Conservation (phyloP, 768 basidiomycete genomes). For the Austroboletus eburneus region DNA sequence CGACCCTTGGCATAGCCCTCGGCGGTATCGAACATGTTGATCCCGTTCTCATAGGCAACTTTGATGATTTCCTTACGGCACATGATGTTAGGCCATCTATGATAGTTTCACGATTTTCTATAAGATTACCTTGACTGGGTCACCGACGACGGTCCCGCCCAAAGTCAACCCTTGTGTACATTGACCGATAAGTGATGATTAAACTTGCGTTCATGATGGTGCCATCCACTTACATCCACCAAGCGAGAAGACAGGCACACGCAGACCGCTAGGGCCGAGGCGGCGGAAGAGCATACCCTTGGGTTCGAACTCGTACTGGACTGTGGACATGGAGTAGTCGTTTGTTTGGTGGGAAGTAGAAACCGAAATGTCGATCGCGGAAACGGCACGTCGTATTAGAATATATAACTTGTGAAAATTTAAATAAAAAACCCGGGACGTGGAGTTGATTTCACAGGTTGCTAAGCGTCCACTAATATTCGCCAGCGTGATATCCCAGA, state of each 20-base stretch:
- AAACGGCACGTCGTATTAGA: not conserved
- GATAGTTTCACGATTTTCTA: not conserved
- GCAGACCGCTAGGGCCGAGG: conserved; percentile 43
- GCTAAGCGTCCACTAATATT: too few species aligned
- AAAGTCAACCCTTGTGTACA: conserved; percentile 39
- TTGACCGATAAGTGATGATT: not conserved
- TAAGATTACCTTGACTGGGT: conserved; percentile 44
- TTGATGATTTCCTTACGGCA: conserved; percentile 47
- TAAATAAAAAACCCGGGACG: too few species aligned
- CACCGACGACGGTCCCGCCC: conserved; percentile 45
- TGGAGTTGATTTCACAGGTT: too few species aligned
- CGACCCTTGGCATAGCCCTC: conserved; percentile 44
- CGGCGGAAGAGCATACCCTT: conserved; percentile 40
- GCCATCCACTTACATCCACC: conserved; percentile 40
- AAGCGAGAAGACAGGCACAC: conserved; percentile 49
- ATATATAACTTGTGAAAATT: not conserved
- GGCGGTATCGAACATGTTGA: conserved; percentile 49
- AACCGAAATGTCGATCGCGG: not conserved
- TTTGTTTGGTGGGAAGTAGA: not conserved
- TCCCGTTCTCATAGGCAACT: conserved; percentile 47
- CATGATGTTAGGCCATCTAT: not conserved
- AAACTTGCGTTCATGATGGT: not conserved
- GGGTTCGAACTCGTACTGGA: conserved; percentile 33
- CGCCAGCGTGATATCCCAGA: too few species aligned
- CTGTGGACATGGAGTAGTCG: conserved; percentile 19